Evolutionary conservation across 257 asterid species (phyloP).

Genomic region (Perilla frutescens): DNA sequence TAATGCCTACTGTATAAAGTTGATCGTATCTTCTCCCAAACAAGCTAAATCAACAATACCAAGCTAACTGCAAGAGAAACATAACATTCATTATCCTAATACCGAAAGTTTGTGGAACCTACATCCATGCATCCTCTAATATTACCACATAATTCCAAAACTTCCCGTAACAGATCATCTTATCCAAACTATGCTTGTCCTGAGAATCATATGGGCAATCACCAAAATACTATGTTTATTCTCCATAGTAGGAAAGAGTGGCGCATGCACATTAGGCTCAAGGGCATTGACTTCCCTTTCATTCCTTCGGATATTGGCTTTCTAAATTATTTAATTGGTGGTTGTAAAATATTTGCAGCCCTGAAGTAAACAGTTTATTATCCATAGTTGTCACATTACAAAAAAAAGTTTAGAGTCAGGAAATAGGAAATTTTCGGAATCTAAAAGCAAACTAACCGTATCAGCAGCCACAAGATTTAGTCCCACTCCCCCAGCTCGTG

Average conservation of each 20-base stretch:
- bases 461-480: slow-evolving; percentile 99
- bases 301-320: too few relatives aligned
- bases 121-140: background rate
- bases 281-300: background rate
- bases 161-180: background rate
- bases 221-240: too few relatives aligned
- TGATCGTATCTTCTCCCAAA: too few relatives aligned
- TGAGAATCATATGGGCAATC: background rate
- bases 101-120: background rate
- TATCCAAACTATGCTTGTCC: background rate
- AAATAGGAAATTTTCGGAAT: background rate
- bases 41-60: too few relatives aligned
- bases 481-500: slow-evolving; percentile 99
- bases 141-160: background rate
- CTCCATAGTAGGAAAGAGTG: background rate
- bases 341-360: background rate
- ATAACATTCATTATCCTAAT: background rate
- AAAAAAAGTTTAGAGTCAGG: slow-evolving; percentile 1
- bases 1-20: too few relatives aligned
- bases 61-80: too few relatives aligned
- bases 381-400: slow-evolving; percentile 14
- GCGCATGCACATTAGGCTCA: background rate
- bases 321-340: too few relatives aligned
- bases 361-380: background rate
- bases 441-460: slow-evolving; percentile 60